Base-by-base conservation (phyloP, 1,284 basidiomycete genomes). In the Afroboletus lepidellus region DNA sequence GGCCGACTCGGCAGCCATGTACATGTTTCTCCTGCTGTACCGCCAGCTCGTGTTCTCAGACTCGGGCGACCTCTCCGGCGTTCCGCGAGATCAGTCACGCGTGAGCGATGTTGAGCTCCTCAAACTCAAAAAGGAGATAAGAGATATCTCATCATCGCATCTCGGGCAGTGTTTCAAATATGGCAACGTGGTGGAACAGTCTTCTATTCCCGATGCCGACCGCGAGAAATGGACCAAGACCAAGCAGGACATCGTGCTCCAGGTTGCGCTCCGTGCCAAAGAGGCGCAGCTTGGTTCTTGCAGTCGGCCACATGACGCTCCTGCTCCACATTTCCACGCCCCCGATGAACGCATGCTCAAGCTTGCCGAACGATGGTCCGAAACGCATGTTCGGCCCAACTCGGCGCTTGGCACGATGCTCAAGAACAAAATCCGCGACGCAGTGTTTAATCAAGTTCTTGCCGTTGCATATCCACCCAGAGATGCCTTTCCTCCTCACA, bases 11-110 rank as follows among this genome's bases (percentile, higher is more conserved):
- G 83, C 84, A 13, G 81, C 87, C 37, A 73, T 92, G 48, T 90
- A 88, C 73, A 87, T 92, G 82, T 81, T 92, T 60, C 74, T 92
- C 32, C 75, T 93, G 64, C 81, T 93, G 29, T 92, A 85, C 69
- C 83, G 90, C 44, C 90, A 92, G 65, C 80, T 88, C 57, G 71
- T 83, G 30, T 76, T 78, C 59, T 78, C 79, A 43, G 70, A 75
- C 48, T 60, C 67, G 45, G 59, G 65, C 36, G 58, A 71, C 50
- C 16, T 60, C 21, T 27, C 58, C 13, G 52, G 56, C 12, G 37
- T 44, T 29, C 25, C 60, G 15, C 69, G 60, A 54, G 65, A 59
- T 59, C 61, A 54, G 34, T 63, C 64, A 47, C 73, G 67, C 61
- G 67, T 74, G 51, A 74, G 72, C 39, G 72, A 77, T 24, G 71